Base-by-base conservation (phyloP, 1,284 basidiomycete species). In the Quambalaria eucalypti region DNA sequence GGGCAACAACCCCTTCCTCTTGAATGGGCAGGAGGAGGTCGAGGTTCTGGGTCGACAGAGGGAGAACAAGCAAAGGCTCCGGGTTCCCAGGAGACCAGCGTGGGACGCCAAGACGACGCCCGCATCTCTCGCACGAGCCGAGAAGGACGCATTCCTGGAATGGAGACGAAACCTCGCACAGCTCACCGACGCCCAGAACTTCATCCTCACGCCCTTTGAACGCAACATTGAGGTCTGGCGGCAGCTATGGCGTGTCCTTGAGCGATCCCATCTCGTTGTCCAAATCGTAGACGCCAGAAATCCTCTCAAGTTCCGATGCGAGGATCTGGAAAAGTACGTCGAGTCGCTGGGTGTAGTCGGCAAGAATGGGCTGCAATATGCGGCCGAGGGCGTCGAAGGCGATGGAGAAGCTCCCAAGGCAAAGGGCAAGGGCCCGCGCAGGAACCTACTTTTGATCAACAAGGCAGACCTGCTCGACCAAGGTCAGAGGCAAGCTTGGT, bases 391-490 rank as follows among this genome's bases (percentile, higher is more conserved):
- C 8, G 62, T 87, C 71, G 87, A 86, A 6, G 86, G 87, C 71
- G 80, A 82, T 4, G 87, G 49, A 21, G 29, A 31, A 36, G 51
- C 25, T n/a, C 46, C 19, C 38, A 44, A 31, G 21, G 46, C 26
- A 29, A 55, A 46, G 30, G 55, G 56, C 29, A 52, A 59, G 48
- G 68, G 65, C 5, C 86, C 85, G 9, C 77, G 92, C 68, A 83
- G 80, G 71, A 88, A 82, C 67, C 77, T 98, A 66, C 77, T 99
- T 39, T 81, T 98, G 53, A 88, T 98, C 76, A 99, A 99, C 78
- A 98, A 99, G 78, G 84, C 93, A 2, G 95, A 99, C 79, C 78
- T 99, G 50, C 78, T 99, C 61, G 95, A 90, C 14, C 80, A 82
- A 6, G 82, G 85, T 56, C 95, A 98, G 79, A 83, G 93, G 86